Percentiles rank a stretch among this genome's conserved stretches.
These are phyloP conservation scores for Nicotiana tomentosiformis DNA, from an alignment of 257 asterid genomes.

Conservation along the genomic window DNA sequence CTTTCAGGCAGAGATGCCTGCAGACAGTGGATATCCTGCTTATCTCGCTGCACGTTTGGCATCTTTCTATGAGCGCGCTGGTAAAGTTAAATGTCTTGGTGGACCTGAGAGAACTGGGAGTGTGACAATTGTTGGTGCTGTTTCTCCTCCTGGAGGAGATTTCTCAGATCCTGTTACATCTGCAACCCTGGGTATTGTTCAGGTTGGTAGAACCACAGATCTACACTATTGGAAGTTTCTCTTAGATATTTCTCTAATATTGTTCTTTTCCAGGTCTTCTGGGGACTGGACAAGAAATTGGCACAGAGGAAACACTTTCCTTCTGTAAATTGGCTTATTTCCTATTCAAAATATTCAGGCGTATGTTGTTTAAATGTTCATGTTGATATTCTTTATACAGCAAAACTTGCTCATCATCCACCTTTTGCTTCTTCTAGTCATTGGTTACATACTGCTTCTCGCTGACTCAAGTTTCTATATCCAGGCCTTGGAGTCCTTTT, in stretches of 20 bases:
- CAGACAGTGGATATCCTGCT: conserved; percentile 99
- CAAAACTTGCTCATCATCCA: neutral
- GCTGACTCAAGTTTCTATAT: conserved; percentile 37
- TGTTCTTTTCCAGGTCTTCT: conserved; percentile 60
- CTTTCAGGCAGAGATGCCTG: conserved; percentile 95
- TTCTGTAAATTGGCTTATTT: conserved; percentile 96
- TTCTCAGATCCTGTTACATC: conserved; percentile 99
- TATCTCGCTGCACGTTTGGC: conserved; percentile 96
- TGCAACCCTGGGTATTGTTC: conserved; percentile 96
- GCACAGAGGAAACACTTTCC: conserved; percentile 98
- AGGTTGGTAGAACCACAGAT: conserved; percentile 37
- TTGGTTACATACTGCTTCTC: neutral
- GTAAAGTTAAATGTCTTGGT: conserved; percentile 97
- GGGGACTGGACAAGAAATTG: conserved; percentile 98
- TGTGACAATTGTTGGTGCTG: conserved; percentile 98
- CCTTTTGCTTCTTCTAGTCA: neutral
- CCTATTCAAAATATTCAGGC: conserved; percentile 93
- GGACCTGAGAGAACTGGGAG: conserved; percentile 97
- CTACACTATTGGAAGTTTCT: conserved; percentile 5
- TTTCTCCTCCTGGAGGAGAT: conserved; percentile 99
- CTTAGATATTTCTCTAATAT: conserved; percentile 4
- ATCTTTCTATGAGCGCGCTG: conserved; percentile 98
- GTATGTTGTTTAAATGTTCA: conserved; percentile 30
- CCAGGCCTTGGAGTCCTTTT: conserved; percentile 93
- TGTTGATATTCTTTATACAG: neutral